Percentiles rank a stretch among this genome's conserved stretches.
phyloP scores from a whole-genome alignment of 2,329 filamentous ascomycete genomes.

The Hypomyces rosellus region DNA sequence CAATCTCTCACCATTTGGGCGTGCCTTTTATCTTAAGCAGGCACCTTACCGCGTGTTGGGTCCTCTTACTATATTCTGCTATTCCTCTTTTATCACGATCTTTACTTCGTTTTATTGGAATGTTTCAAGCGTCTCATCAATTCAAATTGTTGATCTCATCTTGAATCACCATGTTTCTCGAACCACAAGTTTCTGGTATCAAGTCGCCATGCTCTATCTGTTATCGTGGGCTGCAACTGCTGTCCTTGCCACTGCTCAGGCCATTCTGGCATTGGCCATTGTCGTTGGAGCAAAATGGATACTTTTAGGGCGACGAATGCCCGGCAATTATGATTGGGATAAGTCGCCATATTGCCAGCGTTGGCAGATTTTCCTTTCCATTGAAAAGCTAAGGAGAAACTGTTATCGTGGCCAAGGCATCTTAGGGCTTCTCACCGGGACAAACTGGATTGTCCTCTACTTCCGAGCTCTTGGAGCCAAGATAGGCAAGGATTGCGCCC shows the following conservation, averaged over 20 bases:
- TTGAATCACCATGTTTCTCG: conserved; percentile 19
- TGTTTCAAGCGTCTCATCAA: conserved; percentile 38
- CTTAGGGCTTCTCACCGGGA: conserved; percentile 47
- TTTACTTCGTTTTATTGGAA: conserved; percentile 47
- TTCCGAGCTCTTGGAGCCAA: conserved; percentile 47
- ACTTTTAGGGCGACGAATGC: conserved; percentile 42
- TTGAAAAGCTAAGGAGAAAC: conserved; percentile 43
- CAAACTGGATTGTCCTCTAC: conserved; percentile 46
- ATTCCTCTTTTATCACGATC: conserved; percentile 41
- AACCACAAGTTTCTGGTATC: conserved; percentile 21
- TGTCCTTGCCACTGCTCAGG: conserved; percentile 36
- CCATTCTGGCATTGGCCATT: conserved; percentile 35
- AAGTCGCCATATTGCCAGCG: conserved; percentile 50
- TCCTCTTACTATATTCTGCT: conserved; percentile 41
- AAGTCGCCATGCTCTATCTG: conserved; percentile 32
- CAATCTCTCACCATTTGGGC: conserved; percentile 42
- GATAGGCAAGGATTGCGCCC: conserved; percentile 48
- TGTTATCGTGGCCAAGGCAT: conserved; percentile 47
- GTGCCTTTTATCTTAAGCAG: conserved; percentile 47
- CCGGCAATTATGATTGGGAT: conserved; percentile 53
- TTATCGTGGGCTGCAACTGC: conserved; percentile 35
- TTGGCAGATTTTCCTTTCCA: conserved; percentile 48
- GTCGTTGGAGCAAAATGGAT: conserved; percentile 46
- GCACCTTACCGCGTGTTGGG: conserved; percentile 46
- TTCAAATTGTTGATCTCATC: conserved; percentile 38